phyloP scores from a whole-genome alignment of 768 basidiomycete species.

The Rhodotorula taiwanensis region DNA sequence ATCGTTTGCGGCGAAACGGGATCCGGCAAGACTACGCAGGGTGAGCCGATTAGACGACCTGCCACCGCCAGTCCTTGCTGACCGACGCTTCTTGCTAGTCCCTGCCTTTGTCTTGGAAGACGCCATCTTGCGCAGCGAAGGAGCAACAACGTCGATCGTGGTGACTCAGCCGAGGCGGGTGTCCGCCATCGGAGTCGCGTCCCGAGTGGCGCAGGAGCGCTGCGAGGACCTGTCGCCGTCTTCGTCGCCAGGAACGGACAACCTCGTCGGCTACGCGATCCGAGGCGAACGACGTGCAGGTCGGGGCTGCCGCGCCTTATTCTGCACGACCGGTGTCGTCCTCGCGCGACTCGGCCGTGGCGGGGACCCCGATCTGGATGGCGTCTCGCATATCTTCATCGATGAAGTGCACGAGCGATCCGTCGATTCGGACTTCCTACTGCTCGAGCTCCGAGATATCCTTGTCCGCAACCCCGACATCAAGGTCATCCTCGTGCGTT shows the following conservation, averaged over 20 bases:
- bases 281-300: constrained; percentile 71
- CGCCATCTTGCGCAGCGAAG: constrained; percentile 57
- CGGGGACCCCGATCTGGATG: constrained; percentile 56
- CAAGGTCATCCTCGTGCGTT: constrained; percentile 59
- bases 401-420: constrained; percentile 94
- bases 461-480: constrained; percentile 58
- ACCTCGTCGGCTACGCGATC: constrained; percentile 73
- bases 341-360: constrained; percentile 68
- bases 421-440: constrained; percentile 80
- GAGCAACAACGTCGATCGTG: constrained; percentile 65
- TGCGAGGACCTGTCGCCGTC: constrained; percentile 48
- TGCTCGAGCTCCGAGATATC: constrained; percentile 74
- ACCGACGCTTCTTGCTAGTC: constrained; percentile 48
- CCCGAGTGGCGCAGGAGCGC: constrained; percentile 72
- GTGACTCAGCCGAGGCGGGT: constrained; percentile 85
- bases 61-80: too few relatives aligned
- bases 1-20: constrained; percentile 89
- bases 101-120: constrained; percentile 87
- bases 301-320: constrained; percentile 65
- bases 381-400: constrained; percentile 76
- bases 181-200: constrained; percentile 79
- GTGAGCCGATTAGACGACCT: too few relatives aligned
- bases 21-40: constrained; percentile 84
- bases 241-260: constrained; percentile 48
- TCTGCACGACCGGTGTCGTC: constrained; percentile 92